Evolutionary conservation across 129 eudicot species (phyloP), one percentile per base, ranked within the genome.

Genomic region (Pittosporum tobira): DNA sequence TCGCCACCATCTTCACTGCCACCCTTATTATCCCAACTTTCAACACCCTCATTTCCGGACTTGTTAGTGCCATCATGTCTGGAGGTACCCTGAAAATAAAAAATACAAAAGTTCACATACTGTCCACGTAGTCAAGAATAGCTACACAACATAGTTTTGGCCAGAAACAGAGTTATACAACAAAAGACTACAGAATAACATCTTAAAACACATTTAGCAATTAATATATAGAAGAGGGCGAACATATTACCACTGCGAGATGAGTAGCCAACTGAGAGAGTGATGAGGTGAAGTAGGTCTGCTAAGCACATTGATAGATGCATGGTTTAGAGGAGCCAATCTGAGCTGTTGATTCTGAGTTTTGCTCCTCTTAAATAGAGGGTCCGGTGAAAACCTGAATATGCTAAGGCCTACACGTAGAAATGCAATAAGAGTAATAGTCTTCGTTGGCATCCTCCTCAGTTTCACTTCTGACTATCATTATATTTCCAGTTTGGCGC

Each of bases 91-190:
- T n/a, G n/a, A n/a, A n/a, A n/a, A n/a, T n/a, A n/a, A n/a, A n/a
- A n/a, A n/a, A n/a, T n/a, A n/a, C n/a, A n/a, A n/a, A n/a, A n/a
- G n/a, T n/a, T n/a, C n/a, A n/a, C n/a, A n/a, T n/a, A n/a, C n/a
- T n/a, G n/a, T n/a, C n/a, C n/a, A n/a, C n/a, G n/a, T n/a, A n/a
- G n/a, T n/a, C n/a, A n/a, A n/a, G n/a, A n/a, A n/a, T n/a, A n/a
- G 36, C 61, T 75, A 59, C 79, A 68, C 57, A 80, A 74, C 70
- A 82, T 69, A 71, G 79, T 69, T 62, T 73, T 72, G 75, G 68
- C 70, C 75, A 70, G 78, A 79, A 68, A 73, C 61, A 74, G 45
- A 61, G 67, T 66, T 36, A 65, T 68, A 64, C 38, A 60, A 21
- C 14, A 9, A 26, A 67, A 63, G 72, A 56, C 70, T 59, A 45